Evolutionary conservation across 2,329 filamentous ascomycete genomes (phyloP).

Genomic region (Monilinia fructigena): DNA sequence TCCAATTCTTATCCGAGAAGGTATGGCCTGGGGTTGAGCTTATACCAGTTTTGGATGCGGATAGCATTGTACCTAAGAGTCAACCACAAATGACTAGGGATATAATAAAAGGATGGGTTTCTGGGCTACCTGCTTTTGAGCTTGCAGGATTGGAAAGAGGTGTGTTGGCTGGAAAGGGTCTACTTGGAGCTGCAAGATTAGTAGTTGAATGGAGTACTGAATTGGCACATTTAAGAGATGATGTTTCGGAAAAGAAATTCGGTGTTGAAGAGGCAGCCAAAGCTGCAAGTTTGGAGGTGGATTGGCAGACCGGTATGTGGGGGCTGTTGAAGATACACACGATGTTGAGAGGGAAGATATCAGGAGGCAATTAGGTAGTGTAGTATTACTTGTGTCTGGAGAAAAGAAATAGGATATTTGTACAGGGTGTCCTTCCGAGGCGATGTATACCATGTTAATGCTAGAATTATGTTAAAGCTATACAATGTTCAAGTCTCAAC

Average conservation of each 20-base stretch:
- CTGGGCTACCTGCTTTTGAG: slow-evolving; percentile 71
- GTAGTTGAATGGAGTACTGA: slow-evolving; percentile 86
- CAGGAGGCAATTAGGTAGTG: slow-evolving; percentile 81
- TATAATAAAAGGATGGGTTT: slow-evolving; percentile 75
- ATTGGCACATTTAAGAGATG: slow-evolving; percentile 51
- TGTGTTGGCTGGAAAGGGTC: slow-evolving; percentile 80
- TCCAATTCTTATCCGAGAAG: slow-evolving; percentile 65
- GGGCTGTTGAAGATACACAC: slow-evolving; percentile 93
- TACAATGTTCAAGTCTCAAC: not conserved
- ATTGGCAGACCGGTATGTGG: slow-evolving; percentile 88
- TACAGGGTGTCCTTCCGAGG: slow-evolving; percentile 20
- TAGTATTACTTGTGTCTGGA: slow-evolving; percentile 75
- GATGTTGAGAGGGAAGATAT: slow-evolving; percentile 94
- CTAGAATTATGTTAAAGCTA: not conserved
- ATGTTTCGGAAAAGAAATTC: slow-evolving; percentile 50
- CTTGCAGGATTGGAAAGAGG: slow-evolving; percentile 83
- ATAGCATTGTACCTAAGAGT: slow-evolving; percentile 70
- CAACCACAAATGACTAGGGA: slow-evolving; percentile 75
- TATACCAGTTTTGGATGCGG: slow-evolving; percentile 73
- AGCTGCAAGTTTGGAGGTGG: slow-evolving; percentile 78
- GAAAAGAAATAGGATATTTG: slow-evolving; percentile 1
- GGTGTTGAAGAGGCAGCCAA: slow-evolving; percentile 79
- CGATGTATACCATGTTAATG: not conserved
- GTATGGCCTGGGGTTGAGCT: slow-evolving; percentile 86
- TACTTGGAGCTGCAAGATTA: slow-evolving; percentile 74